Evolutionary conservation across 345 rosid species (phyloP).

Genomic region (Hypericum perforatum): DNA sequence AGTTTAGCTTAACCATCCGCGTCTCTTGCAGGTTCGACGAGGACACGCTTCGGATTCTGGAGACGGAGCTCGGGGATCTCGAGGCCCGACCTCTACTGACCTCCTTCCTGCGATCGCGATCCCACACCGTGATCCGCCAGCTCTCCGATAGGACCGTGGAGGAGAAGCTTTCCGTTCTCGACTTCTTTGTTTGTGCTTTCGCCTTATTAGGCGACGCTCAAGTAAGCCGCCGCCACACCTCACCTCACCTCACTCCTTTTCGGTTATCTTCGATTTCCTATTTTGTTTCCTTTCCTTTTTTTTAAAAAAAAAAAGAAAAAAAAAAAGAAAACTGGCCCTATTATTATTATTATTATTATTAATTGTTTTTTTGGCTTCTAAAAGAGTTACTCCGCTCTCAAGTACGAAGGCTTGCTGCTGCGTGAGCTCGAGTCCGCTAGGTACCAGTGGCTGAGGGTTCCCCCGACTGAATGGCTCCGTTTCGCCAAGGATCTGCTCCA

Average conservation of each 20-base stretch:
- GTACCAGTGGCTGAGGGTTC: constrained; percentile 43
- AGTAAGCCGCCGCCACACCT: constrained; percentile 24
- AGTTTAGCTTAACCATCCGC: background rate
- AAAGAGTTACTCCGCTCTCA: constrained; percentile 65
- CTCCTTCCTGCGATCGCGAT: constrained; percentile 49
- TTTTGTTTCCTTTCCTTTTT: background rate
- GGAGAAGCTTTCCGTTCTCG: constrained; percentile 50
- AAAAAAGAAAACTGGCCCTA: background rate
- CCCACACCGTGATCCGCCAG: constrained; percentile 27
- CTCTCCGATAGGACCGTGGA: constrained; percentile 32
- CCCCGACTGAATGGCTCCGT: constrained; percentile 48
- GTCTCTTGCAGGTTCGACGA: constrained; percentile 45
- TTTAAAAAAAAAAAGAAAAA: too few species aligned
- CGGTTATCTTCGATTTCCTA: background rate
- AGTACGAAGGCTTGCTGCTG: constrained; percentile 58
- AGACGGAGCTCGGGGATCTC: constrained; percentile 38
- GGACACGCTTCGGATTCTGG: constrained; percentile 48
- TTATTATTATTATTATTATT: too few species aligned
- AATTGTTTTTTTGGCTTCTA: too few species aligned
- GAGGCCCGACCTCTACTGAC: constrained; percentile 30
- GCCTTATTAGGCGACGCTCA: constrained; percentile 66
- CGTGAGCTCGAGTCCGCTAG: constrained; percentile 43
- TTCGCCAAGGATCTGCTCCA: constrained; percentile 53
- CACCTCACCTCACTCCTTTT: background rate
- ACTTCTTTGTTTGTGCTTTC: constrained; percentile 66